Evolutionary conservation across 176 grass and related monocot genomes (phyloP).

Genomic region (Juncus effusus): DNA sequence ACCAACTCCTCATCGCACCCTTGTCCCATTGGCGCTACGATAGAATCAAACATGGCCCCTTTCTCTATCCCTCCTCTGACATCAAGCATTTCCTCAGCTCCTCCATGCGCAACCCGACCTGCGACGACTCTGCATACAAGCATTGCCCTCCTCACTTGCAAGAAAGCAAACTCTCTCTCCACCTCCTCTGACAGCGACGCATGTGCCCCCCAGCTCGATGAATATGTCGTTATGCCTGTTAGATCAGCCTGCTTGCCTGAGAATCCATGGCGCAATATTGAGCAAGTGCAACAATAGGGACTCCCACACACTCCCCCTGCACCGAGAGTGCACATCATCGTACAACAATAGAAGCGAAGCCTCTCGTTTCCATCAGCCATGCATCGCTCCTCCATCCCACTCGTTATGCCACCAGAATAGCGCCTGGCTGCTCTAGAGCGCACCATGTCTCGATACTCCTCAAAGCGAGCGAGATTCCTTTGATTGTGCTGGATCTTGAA

Average conservation of each 20-base stretch:
- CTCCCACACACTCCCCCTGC: conserved; percentile 50
- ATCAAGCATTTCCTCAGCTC: background rate
- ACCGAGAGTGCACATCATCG: conserved; percentile 57
- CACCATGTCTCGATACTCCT: conserved; percentile 80
- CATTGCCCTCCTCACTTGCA: conserved; percentile 70
- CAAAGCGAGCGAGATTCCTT: conserved; percentile 50
- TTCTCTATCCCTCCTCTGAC: conserved; percentile 8
- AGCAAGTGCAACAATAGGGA: conserved; percentile 71
- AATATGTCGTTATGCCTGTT: conserved; percentile 66
- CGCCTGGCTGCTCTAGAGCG: conserved; percentile 48
- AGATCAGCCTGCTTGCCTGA: conserved; percentile 70
- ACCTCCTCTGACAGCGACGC: conserved; percentile 54
- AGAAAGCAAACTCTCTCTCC: conserved; percentile 70
- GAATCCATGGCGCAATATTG: conserved; percentile 66
- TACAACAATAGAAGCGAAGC: conserved; percentile 83
- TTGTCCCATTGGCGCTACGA: conserved; percentile 21
- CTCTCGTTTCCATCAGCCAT: conserved; percentile 89
- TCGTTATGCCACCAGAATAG: background rate
- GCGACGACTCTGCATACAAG: conserved; percentile 82
- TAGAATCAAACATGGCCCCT: conserved; percentile 53
- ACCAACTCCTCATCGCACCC: conserved; percentile 48
- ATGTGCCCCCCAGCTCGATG: conserved; percentile 59
- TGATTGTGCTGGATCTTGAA: conserved; percentile 80
- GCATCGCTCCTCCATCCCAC: conserved; percentile 51
- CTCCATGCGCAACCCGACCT: conserved; percentile 44